Evolutionary conservation across 192 early-diverging fungal genomes (phyloP), one percentile per base, ranked within the genome.

Genomic region (Coemansia sp.): DNA sequence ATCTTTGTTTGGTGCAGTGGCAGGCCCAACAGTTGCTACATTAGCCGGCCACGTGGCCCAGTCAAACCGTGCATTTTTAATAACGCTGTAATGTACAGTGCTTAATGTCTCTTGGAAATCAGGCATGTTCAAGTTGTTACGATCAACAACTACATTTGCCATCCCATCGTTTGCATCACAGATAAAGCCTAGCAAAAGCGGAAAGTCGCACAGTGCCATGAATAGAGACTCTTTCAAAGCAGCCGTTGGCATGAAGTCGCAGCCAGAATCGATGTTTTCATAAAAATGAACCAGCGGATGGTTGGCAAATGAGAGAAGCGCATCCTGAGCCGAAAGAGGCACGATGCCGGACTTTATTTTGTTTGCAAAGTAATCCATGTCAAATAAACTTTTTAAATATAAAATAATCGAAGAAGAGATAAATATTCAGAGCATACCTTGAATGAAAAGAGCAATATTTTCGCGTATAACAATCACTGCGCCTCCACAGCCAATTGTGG

Each of bases 231-330:
- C 37, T 17, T 54, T 52, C 21, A 81, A 38, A 19, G 47, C 48
- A 10, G 25, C 39, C 2, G 69, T 43, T 2, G 69, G 56, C 79
- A 81, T 81, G 27, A 81, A 81, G 5, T 43, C 15, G 15, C 41
- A 15, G 12, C 41, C 0, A 43, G 12, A 7, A 5, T 50, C 19
- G 25, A 14, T 62, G 53, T 75, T 81, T 53, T 65, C 69, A n/a
- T 57, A 81, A 32, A 81, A 81, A 57, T 74, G 68, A 2, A 81
- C 67, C 2, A 72, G 51, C 5, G 78, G 78, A 47, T 74, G 73
- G 69, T 81, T 81, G 21, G 55, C 59, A 32, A 72, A 52, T 24
- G 65, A 75, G 8, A 72, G 55, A 43, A 78, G 48, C 4, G 66
- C 66, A 47, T 78, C 75, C 23, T 66, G 66, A 5, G 69, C 62